Evolutionary conservation across 1,284 basidiomycete genomes (phyloP), one percentile per base, ranked within the genome.

Genomic region (Volvariella surrecta): DNA sequence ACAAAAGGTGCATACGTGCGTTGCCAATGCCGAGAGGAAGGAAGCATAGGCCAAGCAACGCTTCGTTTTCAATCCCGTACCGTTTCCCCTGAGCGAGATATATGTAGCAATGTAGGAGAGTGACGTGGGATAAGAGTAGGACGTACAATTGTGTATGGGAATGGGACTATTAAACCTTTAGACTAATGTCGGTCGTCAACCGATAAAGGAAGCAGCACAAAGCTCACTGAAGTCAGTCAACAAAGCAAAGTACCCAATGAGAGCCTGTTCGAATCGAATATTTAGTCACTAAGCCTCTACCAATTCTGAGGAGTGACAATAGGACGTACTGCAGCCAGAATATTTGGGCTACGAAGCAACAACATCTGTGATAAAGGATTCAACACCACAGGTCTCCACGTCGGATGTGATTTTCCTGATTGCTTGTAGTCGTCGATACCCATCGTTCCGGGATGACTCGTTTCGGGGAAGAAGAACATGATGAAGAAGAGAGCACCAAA

Each of bases 401-500:
- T 42, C 56, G 62, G 38, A 59, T 31, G 9, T 31, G 9, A 31
- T 15, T 50, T 15, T 15, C 30, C 24, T 55, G 50, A 18, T 20
- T 51, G 48, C 4, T 46, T n/a, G 48, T n/a, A 37, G 53, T 62
- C 66, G 28, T 76, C 74, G 10, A 74, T 62, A 0, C 74, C 70
- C 15, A 63, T 58, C 7, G 69, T 47, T 42, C 64, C 54, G 42
- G 76, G 63, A 52, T 82, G 79, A n/a, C 68, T 70, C 1, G 84
- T 88, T 55, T 88, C 84, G 0, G 84, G 82, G 8, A 82, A 64
- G 43, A 71, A 66, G 30, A 75, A 43, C 8, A 63, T 53, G 20
- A 76, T 63, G 15, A 16, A 32, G 16, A 40, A 24, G 17, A 44
- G 44, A 6, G 72, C 52, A 1, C 70, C 17, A 21, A 74, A 58